These are phyloP conservation scores for Fusarium dlaminii DNA, from an alignment of 2,329 filamentous ascomycete species.

Conservation along the genomic window DNA sequence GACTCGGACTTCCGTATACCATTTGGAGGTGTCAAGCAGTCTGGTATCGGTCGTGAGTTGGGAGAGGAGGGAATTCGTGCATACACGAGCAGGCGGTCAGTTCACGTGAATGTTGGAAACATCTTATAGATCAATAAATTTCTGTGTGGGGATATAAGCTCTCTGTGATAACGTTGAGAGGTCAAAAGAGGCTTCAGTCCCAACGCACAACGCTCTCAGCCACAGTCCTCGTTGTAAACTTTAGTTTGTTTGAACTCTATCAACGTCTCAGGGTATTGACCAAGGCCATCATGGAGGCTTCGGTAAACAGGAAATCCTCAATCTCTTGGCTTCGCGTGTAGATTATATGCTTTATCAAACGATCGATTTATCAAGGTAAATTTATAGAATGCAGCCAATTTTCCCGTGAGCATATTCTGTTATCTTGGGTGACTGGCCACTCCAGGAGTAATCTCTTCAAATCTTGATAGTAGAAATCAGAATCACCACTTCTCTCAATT, in stretches of 20 bases:
- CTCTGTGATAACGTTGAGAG: too few species aligned
- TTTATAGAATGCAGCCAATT: background rate
- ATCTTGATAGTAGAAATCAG: background rate
- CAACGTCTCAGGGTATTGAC: background rate
- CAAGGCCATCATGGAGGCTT: background rate
- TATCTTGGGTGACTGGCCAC: background rate
- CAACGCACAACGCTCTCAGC: background rate
- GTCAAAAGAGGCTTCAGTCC: background rate
- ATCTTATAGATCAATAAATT: background rate
- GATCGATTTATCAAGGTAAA: background rate
- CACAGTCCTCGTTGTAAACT: background rate
- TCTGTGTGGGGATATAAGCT: background rate
- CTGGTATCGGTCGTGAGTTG: constrained; percentile 56
- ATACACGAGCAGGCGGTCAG: constrained; percentile 56
- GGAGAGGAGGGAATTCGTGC: constrained; percentile 56
- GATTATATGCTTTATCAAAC: background rate
- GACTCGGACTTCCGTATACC: constrained; percentile 56
- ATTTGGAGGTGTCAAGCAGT: constrained; percentile 59
- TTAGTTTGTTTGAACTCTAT: background rate
- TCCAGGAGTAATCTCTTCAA: background rate
- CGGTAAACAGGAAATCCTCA: too few species aligned
- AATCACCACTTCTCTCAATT: background rate
- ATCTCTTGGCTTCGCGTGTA: background rate
- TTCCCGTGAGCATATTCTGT: background rate
- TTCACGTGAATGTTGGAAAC: constrained; percentile 54